Evolutionary conservation across 768 basidiomycete species (phyloP).

Genomic region (Amanita rimosa): DNA sequence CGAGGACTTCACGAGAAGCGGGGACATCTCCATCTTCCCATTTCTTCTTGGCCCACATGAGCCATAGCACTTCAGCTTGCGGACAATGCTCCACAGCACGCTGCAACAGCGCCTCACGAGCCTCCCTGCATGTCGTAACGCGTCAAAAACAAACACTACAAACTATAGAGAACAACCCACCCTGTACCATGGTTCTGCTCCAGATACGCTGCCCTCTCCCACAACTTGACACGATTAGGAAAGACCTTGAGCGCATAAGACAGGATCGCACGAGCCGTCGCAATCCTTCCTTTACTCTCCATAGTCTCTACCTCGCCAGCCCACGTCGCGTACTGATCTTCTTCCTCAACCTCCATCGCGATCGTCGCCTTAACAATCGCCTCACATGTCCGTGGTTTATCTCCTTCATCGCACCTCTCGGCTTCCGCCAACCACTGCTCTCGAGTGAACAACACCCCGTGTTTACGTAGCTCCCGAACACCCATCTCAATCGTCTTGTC

Average conservation of each 20-base stretch:
- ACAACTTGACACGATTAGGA: constrained; percentile 76
- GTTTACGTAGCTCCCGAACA: constrained; percentile 65
- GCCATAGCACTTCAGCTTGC: constrained; percentile 92
- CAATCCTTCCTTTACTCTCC: constrained; percentile 60
- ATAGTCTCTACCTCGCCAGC: constrained; percentile 82
- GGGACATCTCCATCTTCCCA: constrained; percentile 81
- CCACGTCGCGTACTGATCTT: constrained; percentile 87
- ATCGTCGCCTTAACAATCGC: constrained; percentile 94
- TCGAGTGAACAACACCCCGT: constrained; percentile 77
- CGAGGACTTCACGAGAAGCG: constrained; percentile 83
- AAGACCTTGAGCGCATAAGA: constrained; percentile 89
- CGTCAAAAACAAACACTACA: background rate
- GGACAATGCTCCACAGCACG: constrained; percentile 87
- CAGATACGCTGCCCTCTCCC: constrained; percentile 87
- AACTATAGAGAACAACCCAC: constrained; percentile 21
- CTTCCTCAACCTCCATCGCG: constrained; percentile 90
- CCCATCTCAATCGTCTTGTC: constrained; percentile 86
- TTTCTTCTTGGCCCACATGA: constrained; percentile 97
- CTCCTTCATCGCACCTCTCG: constrained; percentile 81
- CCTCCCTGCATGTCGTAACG: constrained; percentile 35
- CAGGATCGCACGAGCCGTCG: constrained; percentile 78
- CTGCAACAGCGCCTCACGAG: constrained; percentile 69
- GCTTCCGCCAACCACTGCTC: constrained; percentile 98
- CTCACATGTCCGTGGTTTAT: constrained; percentile 77
- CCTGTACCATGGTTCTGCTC: constrained; percentile 85